Base-by-base conservation (phyloP, 148 eudicot species). In the Chenopodium quinoa region DNA sequence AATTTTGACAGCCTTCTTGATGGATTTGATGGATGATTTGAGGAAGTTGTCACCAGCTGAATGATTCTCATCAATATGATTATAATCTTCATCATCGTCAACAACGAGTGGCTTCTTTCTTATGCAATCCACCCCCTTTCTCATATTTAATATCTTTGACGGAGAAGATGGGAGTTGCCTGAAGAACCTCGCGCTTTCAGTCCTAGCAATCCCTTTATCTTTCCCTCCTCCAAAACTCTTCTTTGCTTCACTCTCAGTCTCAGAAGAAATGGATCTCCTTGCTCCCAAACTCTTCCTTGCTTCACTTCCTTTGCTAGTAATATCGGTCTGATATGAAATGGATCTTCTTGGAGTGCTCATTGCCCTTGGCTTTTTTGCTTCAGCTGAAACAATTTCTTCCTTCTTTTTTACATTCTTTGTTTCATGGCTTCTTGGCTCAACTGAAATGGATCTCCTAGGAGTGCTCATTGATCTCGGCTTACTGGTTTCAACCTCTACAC, bases 121-220 rank as follows among this genome's bases (percentile, higher is more conserved):
- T 25, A 95, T 91, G 87, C 97, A 91, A 84, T 95, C 97, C 66
- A 95, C 97, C 52, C 93, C 91, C 83, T 91, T 95, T 68, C 76
- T 91, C 97, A 94, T 94, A 63, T 94, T 92, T 76, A 95, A 71
- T 22, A 95, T 88, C 84, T 86, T 75, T 50, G 97, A 92, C 1
- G 98, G 98, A 79, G 98, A 95, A 78, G 98, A 91, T 34, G 98
- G 98, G 62, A 89, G 90, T 69, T 88, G 81, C 73, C 91, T 78
- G 46, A 95, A 95, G 50, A 88, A 79, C 85, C 97, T 87, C 6
- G 91, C 90, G 81, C 98, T 95, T 75, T 95, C 97, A 31, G 91
- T 88, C 83, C 97, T 90, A 7, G 54, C 78, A 19, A 91, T 69
- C 27, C 79, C 90, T 69, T 81, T 92, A 47, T 82, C 94, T 83